Conservation (phyloP, 345 rosid genomes). For the Salix udensis region DNA sequence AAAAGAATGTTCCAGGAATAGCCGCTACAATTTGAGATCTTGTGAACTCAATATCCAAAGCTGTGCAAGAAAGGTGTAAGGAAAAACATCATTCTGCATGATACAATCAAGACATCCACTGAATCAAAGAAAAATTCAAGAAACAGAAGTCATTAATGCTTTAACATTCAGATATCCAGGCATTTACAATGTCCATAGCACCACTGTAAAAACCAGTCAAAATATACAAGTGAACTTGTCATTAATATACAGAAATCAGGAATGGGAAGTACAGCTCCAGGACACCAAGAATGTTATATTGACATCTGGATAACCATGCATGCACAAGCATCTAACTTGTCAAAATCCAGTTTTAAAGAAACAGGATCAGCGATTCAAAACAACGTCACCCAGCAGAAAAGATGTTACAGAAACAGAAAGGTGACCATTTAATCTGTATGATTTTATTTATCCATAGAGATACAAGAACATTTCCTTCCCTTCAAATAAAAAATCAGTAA, state of each 20-base stretch:
- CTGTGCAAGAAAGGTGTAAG: constrained; percentile 50
- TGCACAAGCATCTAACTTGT: neutral
- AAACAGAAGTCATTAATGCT: constrained; percentile 1
- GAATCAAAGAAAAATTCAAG: constrained; percentile 21
- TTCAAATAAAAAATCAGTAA: neutral
- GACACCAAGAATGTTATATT: neutral
- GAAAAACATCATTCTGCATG: constrained; percentile 43
- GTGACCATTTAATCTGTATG: neutral
- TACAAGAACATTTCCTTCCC: neutral
- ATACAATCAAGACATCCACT: constrained; percentile 33
- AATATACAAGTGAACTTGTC: neutral
- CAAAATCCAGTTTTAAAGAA: neutral
- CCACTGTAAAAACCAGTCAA: neutral
- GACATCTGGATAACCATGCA: neutral
- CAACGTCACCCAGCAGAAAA: neutral
- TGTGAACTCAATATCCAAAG: constrained; percentile 93
- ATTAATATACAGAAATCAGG: neutral
- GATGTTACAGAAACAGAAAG: neutral
- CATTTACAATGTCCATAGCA: neutral
- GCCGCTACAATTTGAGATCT: constrained; percentile 89
- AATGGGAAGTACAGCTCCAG: neutral
- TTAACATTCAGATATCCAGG: neutral
- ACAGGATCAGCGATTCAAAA: neutral
- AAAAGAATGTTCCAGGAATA: constrained; percentile 92
- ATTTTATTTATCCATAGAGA: neutral